Base-by-base conservation (phyloP, 805 yeast species). In the Sugiyamaella americana region DNA sequence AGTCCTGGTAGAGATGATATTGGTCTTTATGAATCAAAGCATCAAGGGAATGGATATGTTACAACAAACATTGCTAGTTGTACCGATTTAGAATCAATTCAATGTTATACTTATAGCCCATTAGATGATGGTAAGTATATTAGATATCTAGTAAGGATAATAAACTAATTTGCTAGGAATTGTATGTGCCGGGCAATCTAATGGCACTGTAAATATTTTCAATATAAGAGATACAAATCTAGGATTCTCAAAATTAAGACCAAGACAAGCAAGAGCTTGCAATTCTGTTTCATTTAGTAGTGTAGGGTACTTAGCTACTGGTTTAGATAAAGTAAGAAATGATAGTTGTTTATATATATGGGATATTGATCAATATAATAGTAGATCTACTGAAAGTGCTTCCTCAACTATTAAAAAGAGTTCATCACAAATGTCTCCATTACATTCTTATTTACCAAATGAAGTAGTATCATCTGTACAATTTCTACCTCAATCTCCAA, bases 1-100 rank as follows among this genome's bases (percentile, higher is more conserved):
- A 82, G 79, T 52, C 93, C 95, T 1, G 73, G 85, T 23, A 81
- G 94, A 2, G 96, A 88, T 60, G 91, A 84, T 55, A 81, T 87
- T 2, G 67, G 82, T 0, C 70, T 85, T 8, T 67, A 74, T 51
- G 68, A 69, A 26, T 51, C 56, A 3, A 34, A 23, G 4, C 40
- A 49, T 47, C 48, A 47, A 11, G 52, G 24, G 23, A 40, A 42
- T 17, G 44, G 44, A 10, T 44, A 57, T 41, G 29, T 41, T 5
- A 43, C 48, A 76, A 6, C 69, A 78, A 48, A 71, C 30, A 30
- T 44, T 24, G 23, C 37, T 17, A 32, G 49, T 22, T 35, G 37
- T 3, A 45, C 75, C 22, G 88, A 87, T 5, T 82, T 86, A 59
- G 84, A 79, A 30, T 75, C 74, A 50, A 76, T 86, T 43, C 83